Evolutionary conservation across 352 stramenopile genomes (phyloP).

Genomic region (Globisporangium iwayamae): DNA sequence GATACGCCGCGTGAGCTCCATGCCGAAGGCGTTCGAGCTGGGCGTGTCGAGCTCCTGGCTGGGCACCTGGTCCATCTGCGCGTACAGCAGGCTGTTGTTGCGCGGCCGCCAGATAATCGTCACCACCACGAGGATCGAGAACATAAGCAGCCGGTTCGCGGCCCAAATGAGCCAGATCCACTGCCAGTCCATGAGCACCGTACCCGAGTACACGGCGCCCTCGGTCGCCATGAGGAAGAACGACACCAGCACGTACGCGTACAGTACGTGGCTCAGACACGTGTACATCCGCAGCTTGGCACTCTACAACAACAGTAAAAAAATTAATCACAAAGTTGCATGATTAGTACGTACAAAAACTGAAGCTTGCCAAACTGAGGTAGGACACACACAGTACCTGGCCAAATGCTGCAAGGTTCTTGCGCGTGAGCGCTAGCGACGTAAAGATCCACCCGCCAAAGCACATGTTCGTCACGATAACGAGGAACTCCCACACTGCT

Average conservation of each 20-base stretch:
- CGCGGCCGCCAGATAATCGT: conserved; percentile 75
- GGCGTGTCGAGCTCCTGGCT: conserved; percentile 56
- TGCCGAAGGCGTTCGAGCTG: conserved; percentile 36
- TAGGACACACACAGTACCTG: conserved; percentile 35
- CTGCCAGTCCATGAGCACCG: conserved; percentile 58
- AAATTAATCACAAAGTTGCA: background rate
- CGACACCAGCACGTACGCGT: conserved; percentile 60
- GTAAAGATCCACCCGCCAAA: conserved; percentile 87
- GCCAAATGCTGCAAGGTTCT: conserved; percentile 75
- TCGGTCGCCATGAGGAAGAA: conserved; percentile 77
- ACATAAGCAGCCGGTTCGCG: conserved; percentile 67
- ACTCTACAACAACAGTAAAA: conserved; percentile 27
- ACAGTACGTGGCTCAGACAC: conserved; percentile 48
- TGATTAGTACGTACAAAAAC: background rate
- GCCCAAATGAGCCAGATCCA: conserved; percentile 81
- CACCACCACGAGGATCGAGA: conserved; percentile 57
- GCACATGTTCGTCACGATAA: conserved; percentile 72
- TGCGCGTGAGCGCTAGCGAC: conserved; percentile 69
- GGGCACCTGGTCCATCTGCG: conserved; percentile 78
- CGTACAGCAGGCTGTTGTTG: conserved; percentile 60
- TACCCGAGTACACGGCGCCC: conserved; percentile 73
- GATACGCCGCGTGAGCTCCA: conserved; percentile 60
- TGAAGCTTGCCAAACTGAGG: background rate
- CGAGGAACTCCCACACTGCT: conserved; percentile 73
- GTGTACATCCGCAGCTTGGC: conserved; percentile 79